phyloP scores from a whole-genome alignment of 2,329 filamentous ascomycete genomes.

The Fusarium sp. region DNA sequence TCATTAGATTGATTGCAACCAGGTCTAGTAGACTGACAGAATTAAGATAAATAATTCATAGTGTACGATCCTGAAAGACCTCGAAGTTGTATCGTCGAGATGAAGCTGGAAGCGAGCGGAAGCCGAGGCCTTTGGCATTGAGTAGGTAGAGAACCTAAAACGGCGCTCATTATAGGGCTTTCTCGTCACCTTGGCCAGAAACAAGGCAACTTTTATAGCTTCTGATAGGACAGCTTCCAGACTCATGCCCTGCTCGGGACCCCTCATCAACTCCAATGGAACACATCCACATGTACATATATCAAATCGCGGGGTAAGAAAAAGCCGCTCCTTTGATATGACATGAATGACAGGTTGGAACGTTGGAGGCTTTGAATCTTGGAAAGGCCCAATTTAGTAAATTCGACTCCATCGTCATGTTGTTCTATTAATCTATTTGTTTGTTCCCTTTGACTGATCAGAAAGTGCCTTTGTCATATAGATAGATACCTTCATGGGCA shows the following conservation, averaged over 20 bases:
- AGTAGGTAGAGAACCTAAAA: not conserved
- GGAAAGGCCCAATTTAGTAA: not conserved
- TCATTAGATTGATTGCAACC: not conserved
- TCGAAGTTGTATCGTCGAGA: not conserved
- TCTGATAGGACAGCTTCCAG: conserved; percentile 26
- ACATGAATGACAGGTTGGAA: not conserved
- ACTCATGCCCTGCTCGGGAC: not conserved
- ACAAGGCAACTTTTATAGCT: conserved; percentile 20
- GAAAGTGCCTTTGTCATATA: not conserved
- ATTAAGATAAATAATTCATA: too few relatives aligned
- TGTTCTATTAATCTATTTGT: not conserved
- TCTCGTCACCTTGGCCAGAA: conserved; percentile 16
- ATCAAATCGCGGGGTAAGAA: conserved; percentile 24
- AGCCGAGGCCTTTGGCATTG: not conserved
- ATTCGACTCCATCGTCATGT: not conserved
- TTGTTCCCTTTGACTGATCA: not conserved
- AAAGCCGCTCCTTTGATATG: conserved; percentile 25
- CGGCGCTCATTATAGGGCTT: not conserved
- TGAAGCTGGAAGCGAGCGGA: not conserved
- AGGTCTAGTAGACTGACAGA: not conserved
- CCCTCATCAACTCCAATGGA: not conserved
- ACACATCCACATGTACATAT: not conserved
- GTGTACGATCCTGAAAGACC: not conserved
- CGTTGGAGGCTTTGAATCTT: not conserved
- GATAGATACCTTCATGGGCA: not conserved